These are phyloP conservation scores for Saccharomycopsis fibuligera DNA, from an alignment of 805 yeast genomes.

Conservation along the genomic window DNA sequence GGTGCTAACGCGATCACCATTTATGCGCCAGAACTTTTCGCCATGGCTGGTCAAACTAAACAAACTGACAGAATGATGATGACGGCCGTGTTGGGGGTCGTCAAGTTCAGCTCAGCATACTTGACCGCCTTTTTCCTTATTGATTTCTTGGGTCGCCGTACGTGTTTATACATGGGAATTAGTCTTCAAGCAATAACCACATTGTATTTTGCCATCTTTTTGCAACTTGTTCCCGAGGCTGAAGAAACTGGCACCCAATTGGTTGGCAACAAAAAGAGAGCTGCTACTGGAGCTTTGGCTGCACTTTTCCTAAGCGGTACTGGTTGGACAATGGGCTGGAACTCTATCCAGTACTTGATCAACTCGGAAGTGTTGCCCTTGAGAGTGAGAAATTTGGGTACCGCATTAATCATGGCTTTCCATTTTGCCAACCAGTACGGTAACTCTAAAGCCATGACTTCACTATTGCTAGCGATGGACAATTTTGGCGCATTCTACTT, in stretches of 20 bases:
- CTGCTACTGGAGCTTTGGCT: slow-evolving; percentile 45
- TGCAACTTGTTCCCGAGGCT: slow-evolving; percentile 40
- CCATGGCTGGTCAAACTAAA: slow-evolving; percentile 36
- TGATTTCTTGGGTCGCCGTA: slow-evolving; percentile 47
- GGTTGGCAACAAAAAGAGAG: slow-evolving; percentile 30
- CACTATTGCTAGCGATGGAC: slow-evolving; percentile 41
- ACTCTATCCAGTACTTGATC: slow-evolving; percentile 47
- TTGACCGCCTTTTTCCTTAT: slow-evolving; percentile 40
- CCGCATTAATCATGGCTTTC: slow-evolving; percentile 47
- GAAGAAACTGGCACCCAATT: slow-evolving; percentile 29
- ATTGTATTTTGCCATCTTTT: slow-evolving; percentile 42
- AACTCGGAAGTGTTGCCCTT: slow-evolving; percentile 52
- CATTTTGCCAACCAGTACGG: slow-evolving; percentile 55
- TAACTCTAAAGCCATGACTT: slow-evolving; percentile 50
- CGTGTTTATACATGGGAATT: slow-evolving; percentile 43
- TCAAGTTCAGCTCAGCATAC: slow-evolving; percentile 44
- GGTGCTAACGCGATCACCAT: slow-evolving; percentile 52
- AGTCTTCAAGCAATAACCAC: slow-evolving; percentile 36
- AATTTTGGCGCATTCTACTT: slow-evolving; percentile 47
- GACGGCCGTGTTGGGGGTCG: slow-evolving; percentile 49
- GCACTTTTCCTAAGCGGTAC: slow-evolving; percentile 44
- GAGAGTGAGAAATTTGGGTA: slow-evolving; percentile 42
- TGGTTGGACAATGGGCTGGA: slow-evolving; percentile 58
- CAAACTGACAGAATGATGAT: slow-evolving; percentile 37
- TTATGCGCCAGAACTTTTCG: slow-evolving; percentile 48